Conservation (phyloP, 1,284 basidiomycete species). For the Xanthoconium separans region DNA sequence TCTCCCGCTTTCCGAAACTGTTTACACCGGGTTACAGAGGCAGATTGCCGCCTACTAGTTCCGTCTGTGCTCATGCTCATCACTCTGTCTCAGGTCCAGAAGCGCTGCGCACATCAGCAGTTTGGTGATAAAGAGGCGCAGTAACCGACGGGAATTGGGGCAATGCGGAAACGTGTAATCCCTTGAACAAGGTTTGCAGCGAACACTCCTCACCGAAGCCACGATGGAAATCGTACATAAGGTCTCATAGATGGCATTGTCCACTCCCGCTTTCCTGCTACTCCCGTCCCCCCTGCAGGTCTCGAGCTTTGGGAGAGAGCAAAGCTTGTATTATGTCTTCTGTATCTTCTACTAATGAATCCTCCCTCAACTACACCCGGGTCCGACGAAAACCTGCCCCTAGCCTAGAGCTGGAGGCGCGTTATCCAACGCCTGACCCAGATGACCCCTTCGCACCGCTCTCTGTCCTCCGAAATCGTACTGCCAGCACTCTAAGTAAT, state of each 20-base stretch:
- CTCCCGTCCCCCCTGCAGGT: slow-evolving; percentile 13
- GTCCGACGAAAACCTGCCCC: slow-evolving; percentile 35
- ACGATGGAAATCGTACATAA: slow-evolving; percentile 37
- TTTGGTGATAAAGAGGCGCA: slow-evolving; percentile 29
- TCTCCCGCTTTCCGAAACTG: too few species aligned
- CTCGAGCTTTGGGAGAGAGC: slow-evolving; percentile 10
- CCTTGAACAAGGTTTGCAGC: slow-evolving; percentile 21
- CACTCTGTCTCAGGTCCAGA: slow-evolving; percentile 17
- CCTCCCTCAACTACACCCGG: slow-evolving; percentile 25
- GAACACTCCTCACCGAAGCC: slow-evolving; percentile 35
- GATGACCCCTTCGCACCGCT: slow-evolving; percentile 35
- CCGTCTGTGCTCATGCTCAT: neutral
- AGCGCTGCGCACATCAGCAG: slow-evolving; percentile 17
- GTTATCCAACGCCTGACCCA: slow-evolving; percentile 33
- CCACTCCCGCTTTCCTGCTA: slow-evolving; percentile 15
- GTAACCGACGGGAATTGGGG: slow-evolving; percentile 34
- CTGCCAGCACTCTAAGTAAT: slow-evolving; percentile 33
- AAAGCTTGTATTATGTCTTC: slow-evolving; percentile 32
- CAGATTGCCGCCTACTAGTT: slow-evolving; percentile 2
- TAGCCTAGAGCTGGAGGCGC: slow-evolving; percentile 32
- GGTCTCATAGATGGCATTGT: slow-evolving; percentile 12
- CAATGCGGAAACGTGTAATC: slow-evolving; percentile 31
- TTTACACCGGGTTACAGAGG: neutral
- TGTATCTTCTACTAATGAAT: slow-evolving; percentile 18
- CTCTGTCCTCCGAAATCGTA: slow-evolving; percentile 33